phyloP scores from a whole-genome alignment of 2,329 filamentous ascomycete genomes.

The Xylaria sp. region DNA sequence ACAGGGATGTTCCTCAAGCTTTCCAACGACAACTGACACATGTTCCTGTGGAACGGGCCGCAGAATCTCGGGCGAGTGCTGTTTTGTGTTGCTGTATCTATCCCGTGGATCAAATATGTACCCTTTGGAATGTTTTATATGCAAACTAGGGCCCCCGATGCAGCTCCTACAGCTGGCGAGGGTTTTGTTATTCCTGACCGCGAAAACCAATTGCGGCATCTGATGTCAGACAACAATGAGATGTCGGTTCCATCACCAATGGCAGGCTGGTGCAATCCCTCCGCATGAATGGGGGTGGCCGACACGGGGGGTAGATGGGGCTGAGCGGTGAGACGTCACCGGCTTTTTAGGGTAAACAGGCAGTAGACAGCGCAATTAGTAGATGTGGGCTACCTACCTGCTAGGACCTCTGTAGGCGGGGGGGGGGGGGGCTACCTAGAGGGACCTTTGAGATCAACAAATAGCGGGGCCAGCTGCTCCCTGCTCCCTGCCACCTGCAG shows the following conservation, averaged over 20 bases:
- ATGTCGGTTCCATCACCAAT: slow-evolving; percentile 24
- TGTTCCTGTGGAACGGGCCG: slow-evolving; percentile 25
- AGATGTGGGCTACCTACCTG: slow-evolving; percentile 13
- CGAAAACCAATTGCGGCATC: slow-evolving; percentile 19
- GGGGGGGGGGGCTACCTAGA: background rate
- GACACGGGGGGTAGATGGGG: slow-evolving; percentile 28
- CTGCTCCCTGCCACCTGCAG: slow-evolving; percentile 32
- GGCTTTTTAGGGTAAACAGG: slow-evolving; percentile 32
- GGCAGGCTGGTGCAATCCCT: slow-evolving; percentile 18
- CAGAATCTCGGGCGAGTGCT: slow-evolving; percentile 33
- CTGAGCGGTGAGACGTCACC: slow-evolving; percentile 37
- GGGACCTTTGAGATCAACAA: slow-evolving; percentile 20
- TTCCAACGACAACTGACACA: slow-evolving; percentile 11
- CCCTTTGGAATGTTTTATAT: background rate
- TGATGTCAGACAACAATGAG: slow-evolving; percentile 27
- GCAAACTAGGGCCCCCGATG: slow-evolving; percentile 5
- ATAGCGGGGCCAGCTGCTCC: slow-evolving; percentile 32
- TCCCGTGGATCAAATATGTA: background rate
- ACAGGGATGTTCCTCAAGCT: slow-evolving; percentile 20
- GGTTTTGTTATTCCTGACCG: background rate
- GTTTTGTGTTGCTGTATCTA: background rate
- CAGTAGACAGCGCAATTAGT: slow-evolving; percentile 24
- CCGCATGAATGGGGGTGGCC: slow-evolving; percentile 10
- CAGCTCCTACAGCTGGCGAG: background rate
- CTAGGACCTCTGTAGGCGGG: background rate